A percentile compares a stretch with the other conserved stretches of the same genome.
These are phyloP conservation scores for Erigeron canadensis DNA, from an alignment of 129 eudicot species.

Conservation along the genomic window DNA sequence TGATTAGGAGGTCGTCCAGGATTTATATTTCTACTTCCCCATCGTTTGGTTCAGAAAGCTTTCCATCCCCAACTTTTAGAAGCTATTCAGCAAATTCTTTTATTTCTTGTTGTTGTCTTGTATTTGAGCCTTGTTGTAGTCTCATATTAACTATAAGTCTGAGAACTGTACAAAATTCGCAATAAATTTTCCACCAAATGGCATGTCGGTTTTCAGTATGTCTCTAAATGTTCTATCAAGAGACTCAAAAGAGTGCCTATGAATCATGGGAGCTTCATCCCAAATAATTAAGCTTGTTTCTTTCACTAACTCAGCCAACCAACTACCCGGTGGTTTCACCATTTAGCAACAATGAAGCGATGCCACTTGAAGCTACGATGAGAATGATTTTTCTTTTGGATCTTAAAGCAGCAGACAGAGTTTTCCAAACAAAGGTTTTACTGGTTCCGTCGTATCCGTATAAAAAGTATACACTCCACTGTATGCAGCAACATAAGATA, in stretches of 20 bases:
- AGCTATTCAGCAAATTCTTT: not conserved
- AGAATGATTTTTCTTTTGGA: not conserved
- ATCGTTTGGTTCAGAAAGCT: not conserved
- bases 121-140: not conserved
- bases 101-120: not conserved
- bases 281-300: not conserved
- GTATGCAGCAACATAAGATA: not conserved
- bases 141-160: not conserved
- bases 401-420: not conserved
- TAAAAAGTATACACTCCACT: not conserved
- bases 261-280: constrained; percentile 2
- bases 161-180: not conserved
- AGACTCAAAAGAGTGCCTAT: constrained; percentile 1
- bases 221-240: constrained; percentile 1
- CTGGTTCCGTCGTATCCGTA: not conserved
- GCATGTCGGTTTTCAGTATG: not conserved
- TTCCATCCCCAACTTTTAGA: not conserved
- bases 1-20: not conserved
- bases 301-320: not conserved
- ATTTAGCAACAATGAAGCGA: not conserved
- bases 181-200: not conserved
- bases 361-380: not conserved
- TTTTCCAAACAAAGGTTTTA: not conserved
- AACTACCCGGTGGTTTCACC: not conserved
- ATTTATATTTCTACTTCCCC: not conserved